phyloP scores from a whole-genome alignment of 805 yeast species.

The Teunomyces kruisii region DNA sequence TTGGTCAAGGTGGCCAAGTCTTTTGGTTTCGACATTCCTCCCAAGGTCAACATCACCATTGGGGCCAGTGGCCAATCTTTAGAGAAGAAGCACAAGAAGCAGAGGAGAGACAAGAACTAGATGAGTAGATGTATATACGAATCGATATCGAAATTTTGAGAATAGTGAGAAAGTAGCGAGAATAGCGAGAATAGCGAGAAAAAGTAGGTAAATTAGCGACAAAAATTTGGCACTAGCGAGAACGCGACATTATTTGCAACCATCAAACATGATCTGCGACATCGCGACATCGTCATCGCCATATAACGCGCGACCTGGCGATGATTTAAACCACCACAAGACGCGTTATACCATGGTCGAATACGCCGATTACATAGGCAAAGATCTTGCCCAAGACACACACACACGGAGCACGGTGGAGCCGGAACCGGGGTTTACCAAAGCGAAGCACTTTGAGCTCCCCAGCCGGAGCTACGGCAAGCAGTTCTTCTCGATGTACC shows the following conservation, averaged over 20 bases:
- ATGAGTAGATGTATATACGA: not conserved
- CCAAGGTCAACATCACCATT: constrained; percentile 93
- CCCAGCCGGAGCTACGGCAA: constrained; percentile 31
- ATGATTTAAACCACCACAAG: not conserved
- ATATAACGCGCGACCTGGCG: not conserved
- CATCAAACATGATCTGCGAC: no score
- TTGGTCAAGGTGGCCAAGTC: constrained; percentile 92
- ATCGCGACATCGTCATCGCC: no score
- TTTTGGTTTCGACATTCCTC: constrained; percentile 93
- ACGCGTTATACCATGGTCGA: constrained; percentile 5
- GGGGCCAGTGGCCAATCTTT: constrained; percentile 83
- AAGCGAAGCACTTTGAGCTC: constrained; percentile 20
- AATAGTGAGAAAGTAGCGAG: not conserved
- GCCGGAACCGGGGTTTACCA: constrained; percentile 3
- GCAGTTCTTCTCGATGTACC: constrained; percentile 46
- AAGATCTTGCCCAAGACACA: not conserved
- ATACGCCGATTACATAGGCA: constrained; percentile 7
- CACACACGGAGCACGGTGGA: not conserved
- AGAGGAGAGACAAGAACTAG: constrained; percentile 26
- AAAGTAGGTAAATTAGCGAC: not conserved
- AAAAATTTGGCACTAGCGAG: not conserved
- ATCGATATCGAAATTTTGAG: not conserved
- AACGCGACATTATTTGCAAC: no score
- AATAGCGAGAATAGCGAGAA: not conserved
- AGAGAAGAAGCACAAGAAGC: constrained; percentile 48